A percentile compares a stretch with the other conserved stretches of the same genome.
phyloP scores from a whole-genome alignment of 495 filamentous ascomycete species.

The Tuber umbilicatum region DNA sequence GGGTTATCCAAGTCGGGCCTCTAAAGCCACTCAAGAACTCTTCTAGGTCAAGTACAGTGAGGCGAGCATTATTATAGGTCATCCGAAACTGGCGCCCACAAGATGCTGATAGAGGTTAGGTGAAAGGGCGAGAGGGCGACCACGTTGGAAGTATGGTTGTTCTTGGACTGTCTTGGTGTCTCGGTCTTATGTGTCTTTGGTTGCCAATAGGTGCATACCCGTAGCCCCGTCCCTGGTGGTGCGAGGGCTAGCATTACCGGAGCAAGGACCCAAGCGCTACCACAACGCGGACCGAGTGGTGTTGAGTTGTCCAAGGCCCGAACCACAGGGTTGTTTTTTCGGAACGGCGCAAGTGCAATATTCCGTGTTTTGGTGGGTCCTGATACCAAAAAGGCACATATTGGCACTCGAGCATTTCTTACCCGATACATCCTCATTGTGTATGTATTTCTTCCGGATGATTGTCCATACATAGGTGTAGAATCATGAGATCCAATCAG shows the following conservation, averaged over 20 bases:
- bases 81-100: background rate
- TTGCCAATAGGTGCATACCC: background rate
- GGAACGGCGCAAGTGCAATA: background rate
- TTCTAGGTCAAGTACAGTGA: background rate
- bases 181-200: background rate
- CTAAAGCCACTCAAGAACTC: background rate
- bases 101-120: background rate
- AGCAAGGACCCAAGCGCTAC: background rate
- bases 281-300: background rate
- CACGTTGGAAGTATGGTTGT: background rate
- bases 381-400: background rate
- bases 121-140: background rate
- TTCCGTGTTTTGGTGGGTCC: background rate
- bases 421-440: background rate
- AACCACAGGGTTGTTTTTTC: background rate
- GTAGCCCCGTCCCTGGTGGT: background rate
- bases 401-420: background rate
- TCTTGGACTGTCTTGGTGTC: background rate
- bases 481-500: background rate
- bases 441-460: background rate
- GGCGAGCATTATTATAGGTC: background rate
- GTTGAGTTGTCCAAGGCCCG: slow-evolving; percentile 1
- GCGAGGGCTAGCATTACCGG: background rate
- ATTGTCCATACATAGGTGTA: background rate
- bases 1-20: background rate